phyloP scores from a whole-genome alignment of 2,329 filamentous ascomycete species.

The Fusarium hainanense region DNA sequence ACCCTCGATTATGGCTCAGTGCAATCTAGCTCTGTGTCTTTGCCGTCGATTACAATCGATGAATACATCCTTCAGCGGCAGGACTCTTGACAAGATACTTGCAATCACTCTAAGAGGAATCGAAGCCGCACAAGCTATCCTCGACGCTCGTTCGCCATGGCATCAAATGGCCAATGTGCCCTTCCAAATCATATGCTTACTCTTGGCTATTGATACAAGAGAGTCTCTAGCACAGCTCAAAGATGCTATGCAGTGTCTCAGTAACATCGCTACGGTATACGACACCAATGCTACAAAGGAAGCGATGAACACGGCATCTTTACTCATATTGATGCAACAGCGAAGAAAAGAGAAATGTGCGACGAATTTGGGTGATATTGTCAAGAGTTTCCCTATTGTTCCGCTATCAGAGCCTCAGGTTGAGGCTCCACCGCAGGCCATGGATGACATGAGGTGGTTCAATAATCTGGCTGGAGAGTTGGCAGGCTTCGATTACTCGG shows the following conservation, averaged over 20 bases:
- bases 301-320: conserved; percentile 64
- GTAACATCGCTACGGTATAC: conserved; percentile 56
- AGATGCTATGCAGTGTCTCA: conserved; percentile 62
- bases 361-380: conserved; percentile 52
- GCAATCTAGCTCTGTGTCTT: conserved; percentile 66
- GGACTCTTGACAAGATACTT: conserved; percentile 60
- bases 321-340: conserved; percentile 65
- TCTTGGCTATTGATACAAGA: conserved; percentile 65
- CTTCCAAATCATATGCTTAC: conserved; percentile 67
- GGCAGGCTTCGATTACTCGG: conserved; percentile 56
- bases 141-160: conserved; percentile 61
- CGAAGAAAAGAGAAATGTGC: conserved; percentile 60
- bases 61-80: conserved; percentile 57
- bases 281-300: conserved; percentile 62
- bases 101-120: conserved; percentile 58
- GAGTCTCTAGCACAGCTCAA: conserved; percentile 60
- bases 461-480: conserved; percentile 58
- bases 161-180: conserved; percentile 70
- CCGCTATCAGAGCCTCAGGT: conserved; percentile 7
- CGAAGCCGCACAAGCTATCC: conserved; percentile 59
- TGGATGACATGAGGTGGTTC: conserved; percentile 50
- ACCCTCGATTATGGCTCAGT: conserved; percentile 61
- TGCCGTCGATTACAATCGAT: conserved; percentile 64
- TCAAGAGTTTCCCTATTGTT: conserved; percentile 50
- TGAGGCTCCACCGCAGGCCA: conserved; percentile 15